Conservation (phyloP, 2,329 filamentous ascomycete genomes). For the Graphiopsis chlorocephala region DNA sequence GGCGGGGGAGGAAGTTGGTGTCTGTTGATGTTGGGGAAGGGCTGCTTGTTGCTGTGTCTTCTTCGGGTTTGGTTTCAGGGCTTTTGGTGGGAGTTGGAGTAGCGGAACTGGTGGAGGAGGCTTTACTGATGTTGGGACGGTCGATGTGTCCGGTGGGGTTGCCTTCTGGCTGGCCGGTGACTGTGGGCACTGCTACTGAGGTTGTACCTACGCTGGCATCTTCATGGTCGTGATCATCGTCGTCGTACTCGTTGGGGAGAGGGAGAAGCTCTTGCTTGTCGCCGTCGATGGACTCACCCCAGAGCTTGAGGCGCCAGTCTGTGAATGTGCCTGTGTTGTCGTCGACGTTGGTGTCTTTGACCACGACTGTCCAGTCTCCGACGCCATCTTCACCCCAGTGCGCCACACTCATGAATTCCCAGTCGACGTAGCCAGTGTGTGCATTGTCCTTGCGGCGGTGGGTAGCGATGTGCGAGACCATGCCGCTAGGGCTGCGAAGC, state of each 20-base stretch:
- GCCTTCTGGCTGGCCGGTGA: slow-evolving; percentile 44
- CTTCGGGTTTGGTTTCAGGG: slow-evolving; percentile 21
- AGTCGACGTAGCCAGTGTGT: slow-evolving; percentile 75
- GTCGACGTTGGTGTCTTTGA: slow-evolving; percentile 82
- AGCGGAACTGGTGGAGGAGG: slow-evolving; percentile 32
- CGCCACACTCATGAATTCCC: slow-evolving; percentile 98
- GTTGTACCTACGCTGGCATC: slow-evolving; percentile 63
- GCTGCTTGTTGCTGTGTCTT: slow-evolving; percentile 28
- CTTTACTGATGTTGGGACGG: slow-evolving; percentile 60
- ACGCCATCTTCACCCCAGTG: slow-evolving; percentile 91
- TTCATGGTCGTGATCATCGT: slow-evolving; percentile 71
- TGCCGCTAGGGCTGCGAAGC: slow-evolving; percentile 75
- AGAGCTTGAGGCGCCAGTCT: slow-evolving; percentile 92
- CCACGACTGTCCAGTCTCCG: slow-evolving; percentile 85
- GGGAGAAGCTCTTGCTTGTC: slow-evolving; percentile 71
- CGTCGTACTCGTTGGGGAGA: slow-evolving; percentile 77
- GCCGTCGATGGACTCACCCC: slow-evolving; percentile 82
- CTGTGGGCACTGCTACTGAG: slow-evolving; percentile 44
- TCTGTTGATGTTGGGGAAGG: slow-evolving; percentile 33
- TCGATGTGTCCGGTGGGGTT: slow-evolving; percentile 48
- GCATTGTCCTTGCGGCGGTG: slow-evolving; percentile 67
- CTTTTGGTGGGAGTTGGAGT: not conserved
- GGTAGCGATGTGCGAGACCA: slow-evolving; percentile 80
- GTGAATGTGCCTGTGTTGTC: slow-evolving; percentile 72
- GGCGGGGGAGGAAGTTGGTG: slow-evolving; percentile 70